Conservation (phyloP, 768 basidiomycete species). For the Phlegmacium glaucopus region DNA sequence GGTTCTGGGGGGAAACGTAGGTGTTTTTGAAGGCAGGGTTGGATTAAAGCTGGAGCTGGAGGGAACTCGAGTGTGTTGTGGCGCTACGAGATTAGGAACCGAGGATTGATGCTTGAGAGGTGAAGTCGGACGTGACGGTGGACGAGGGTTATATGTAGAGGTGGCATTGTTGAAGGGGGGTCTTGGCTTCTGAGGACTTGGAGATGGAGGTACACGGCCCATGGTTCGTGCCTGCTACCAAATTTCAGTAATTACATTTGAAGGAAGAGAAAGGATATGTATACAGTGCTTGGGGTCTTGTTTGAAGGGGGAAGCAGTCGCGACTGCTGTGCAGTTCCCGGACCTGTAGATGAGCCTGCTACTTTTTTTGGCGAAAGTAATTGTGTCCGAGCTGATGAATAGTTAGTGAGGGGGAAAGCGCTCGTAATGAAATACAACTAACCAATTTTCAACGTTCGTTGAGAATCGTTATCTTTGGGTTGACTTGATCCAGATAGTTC, state of each 20-base stretch:
- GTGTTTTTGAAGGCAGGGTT: conserved; percentile 52
- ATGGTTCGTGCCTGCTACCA: conserved; percentile 28
- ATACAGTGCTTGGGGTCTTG: conserved; percentile 43
- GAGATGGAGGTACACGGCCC: conserved; percentile 34
- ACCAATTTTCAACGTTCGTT: conserved; percentile 63
- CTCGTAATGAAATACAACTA: conserved; percentile 14
- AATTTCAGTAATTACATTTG: neutral
- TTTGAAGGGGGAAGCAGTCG: conserved; percentile 35
- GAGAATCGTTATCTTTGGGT: conserved; percentile 29
- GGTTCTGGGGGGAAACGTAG: conserved; percentile 42
- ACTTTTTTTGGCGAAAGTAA: conserved; percentile 58
- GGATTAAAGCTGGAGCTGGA: conserved; percentile 75
- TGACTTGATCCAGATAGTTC: conserved; percentile 32
- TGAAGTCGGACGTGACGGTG: conserved; percentile 42
- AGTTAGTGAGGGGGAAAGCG: neutral
- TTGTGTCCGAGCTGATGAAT: conserved; percentile 26
- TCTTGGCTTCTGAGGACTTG: conserved; percentile 45
- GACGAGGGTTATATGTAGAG: conserved; percentile 28
- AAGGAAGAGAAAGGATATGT: conserved; percentile 7
- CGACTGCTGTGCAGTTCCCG: conserved; percentile 49
- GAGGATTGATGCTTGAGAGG: conserved; percentile 44
- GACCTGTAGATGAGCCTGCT: conserved; percentile 44
- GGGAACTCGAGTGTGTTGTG: conserved; percentile 39
- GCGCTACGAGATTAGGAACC: conserved; percentile 21
- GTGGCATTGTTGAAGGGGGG: conserved; percentile 40